Base-by-base conservation (phyloP, 768 basidiomycete species). In the Boletus subcaerulescens region DNA sequence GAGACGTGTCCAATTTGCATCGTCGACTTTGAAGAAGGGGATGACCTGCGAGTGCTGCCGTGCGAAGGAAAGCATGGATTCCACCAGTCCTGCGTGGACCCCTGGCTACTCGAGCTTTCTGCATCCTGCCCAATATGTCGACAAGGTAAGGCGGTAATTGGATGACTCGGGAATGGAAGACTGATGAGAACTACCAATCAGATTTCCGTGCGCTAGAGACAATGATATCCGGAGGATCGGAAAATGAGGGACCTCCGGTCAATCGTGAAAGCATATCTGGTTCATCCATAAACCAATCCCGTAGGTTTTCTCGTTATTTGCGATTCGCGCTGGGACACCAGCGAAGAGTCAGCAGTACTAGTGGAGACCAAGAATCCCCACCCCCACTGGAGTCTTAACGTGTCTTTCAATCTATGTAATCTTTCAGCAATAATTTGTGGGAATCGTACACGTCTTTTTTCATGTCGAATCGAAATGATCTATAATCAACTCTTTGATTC, bases 1-100 rank as follows among this genome's bases (percentile, higher is more conserved):
- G 89, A 93, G 70, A 92, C 87, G 13, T 98, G 95, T 73, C 94
- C 95, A 5, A 98, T 98, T 57, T 98, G 95, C 70, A 87, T 98
- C 55, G 79, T 91, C 43, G 93, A 96, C 62, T 98, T 98, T 63
- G 90, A 94, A 68, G 88, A 91, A 57, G 95, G 93, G 1, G 95
- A 98, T 63, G 91, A 96, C 68, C 72, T 97, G 14, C 85, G 95
- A 22, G 80, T 96, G 39, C 73, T 98, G 45, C 95, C 94, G 1
- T 98, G 95, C 71, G 91, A 94, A 65, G 89, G 89, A 44, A 85
- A 90, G 59, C 95, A 98, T 67, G 79, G 82, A 55, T 98, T 96
- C 75, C 95, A 98, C 65, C 86, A 89, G 64, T 73, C 76, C 38
- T 97, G 94, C 66, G 93, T 96, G 52, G 94, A 96, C 71, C 91